A percentile compares a stretch with the other conserved stretches of the same genome.
These are phyloP conservation scores for Castanospermum australe DNA, from an alignment of 306 rosid genomes.

Conservation along the genomic window DNA sequence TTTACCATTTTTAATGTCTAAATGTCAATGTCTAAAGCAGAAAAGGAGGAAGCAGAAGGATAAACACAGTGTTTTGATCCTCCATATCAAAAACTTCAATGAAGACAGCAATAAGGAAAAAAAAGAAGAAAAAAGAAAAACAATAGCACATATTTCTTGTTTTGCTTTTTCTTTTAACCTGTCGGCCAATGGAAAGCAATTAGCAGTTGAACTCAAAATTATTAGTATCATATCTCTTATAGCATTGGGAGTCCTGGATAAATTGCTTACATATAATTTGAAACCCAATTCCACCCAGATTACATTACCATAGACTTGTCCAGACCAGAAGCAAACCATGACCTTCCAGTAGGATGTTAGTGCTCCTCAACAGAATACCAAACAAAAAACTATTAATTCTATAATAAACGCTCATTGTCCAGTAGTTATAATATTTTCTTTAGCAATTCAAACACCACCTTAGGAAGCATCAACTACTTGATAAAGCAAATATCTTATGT, in stretches of 20 bases:
- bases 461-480: neutral
- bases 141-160: neutral
- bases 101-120: neutral
- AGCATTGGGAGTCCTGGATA: neutral
- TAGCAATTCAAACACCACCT: neutral
- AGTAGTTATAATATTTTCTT: neutral
- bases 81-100: neutral
- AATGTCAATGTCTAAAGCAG: neutral
- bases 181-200: neutral
- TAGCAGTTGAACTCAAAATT: neutral
- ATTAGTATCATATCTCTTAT: neutral
- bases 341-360: neutral
- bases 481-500: constrained; percentile 7
- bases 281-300: neutral
- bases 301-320: neutral
- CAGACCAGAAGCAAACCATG: constrained; percentile 10
- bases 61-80: neutral
- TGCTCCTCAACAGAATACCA: neutral
- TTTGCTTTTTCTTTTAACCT: neutral
- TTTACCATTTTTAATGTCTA: neutral
- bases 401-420: neutral
- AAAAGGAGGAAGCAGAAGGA: neutral
- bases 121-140: neutral
- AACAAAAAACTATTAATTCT: neutral
- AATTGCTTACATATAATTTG: neutral